Base-by-base conservation (phyloP, 768 basidiomycete genomes). In the Naganishia friedmannii region DNA sequence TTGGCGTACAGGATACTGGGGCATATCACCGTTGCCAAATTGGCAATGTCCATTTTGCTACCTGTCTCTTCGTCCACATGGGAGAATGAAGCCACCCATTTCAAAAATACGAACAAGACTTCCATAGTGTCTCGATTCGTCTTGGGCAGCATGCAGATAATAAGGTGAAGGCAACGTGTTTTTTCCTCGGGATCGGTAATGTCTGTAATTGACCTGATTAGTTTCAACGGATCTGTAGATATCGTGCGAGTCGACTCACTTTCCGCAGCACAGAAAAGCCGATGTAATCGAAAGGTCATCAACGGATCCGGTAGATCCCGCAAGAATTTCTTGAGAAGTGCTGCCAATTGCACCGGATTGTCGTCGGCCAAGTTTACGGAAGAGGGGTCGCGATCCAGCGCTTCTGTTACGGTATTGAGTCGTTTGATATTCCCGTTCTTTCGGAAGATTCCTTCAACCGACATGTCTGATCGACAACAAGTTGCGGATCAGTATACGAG, bases 11-110 rank as follows among this genome's bases (percentile, higher is more conserved):
- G 87, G 73, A 99, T 98, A 76, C 92, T 97, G n/a, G 96, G 96
- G 77, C 90, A 90, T 74, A 98, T 94, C 82, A 98, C 95, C 10
- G 93, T 97, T 42, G 96, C 93, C 74, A 99, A 86, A 80, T 99
- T 99, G 21, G 86, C 86, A 56, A 98, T 84, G 81, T 99, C 96
- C 96, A 99, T 99, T 83, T 95, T 94, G 83, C 91, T 94, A 51
- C 94, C 94, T 0, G 95, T 97, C 77, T 92, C 91, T 74, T 93
- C 92, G 77, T 97, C 94, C 84, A 94, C 88, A 82, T 99, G 95
- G 58, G 96, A 93, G 80, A 99, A 99, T 1, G 93, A 96, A 12
- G 95, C 95, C 13, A 99, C 96, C 96, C 96, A 99, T 82, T 97
- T 96, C 74, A 99, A 85, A 84, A 99, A 99, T 34, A 96, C 94